Evolutionary conservation across 345 rosid genomes (phyloP).

Genomic region (Eucalyptus urophylla): DNA sequence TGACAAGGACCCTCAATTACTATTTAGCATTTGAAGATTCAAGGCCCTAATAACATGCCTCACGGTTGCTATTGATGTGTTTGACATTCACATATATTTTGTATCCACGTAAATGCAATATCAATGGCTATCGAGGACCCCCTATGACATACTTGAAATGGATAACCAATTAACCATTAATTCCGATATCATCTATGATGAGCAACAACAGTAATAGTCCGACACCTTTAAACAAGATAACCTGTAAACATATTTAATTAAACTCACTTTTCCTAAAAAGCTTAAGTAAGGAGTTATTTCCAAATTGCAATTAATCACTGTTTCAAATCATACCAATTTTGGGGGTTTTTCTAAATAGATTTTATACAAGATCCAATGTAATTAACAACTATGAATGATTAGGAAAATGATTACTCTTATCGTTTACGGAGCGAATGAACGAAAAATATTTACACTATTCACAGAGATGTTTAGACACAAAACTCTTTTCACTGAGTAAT

Average conservation of each 20-base stretch:
- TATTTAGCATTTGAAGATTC: not conserved
- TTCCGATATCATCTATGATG: not conserved
- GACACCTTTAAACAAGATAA: accelerated
- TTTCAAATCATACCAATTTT: not conserved
- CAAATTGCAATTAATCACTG: not conserved
- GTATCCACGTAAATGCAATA: not conserved
- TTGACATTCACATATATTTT: not conserved
- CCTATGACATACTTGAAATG: not conserved
- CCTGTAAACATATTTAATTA: accelerated
- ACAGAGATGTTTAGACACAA: not conserved
- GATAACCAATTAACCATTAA: accelerated
- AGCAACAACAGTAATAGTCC: accelerated
- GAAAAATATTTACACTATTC: not conserved
- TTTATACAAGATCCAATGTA: not conserved
- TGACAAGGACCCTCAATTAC: not conserved
- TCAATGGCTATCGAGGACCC: not conserved
- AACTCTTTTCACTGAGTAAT: accelerated
- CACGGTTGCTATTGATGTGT: not conserved
- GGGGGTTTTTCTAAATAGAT: not conserved
- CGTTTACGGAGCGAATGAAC: accelerated
- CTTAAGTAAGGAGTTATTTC: too few species aligned
- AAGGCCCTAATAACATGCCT: not conserved
- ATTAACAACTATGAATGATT: not conserved
- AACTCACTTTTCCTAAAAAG: not conserved
- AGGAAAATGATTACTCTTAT: not conserved